Base-by-base conservation (phyloP, 2,329 filamentous ascomycete species). In the Bisporella sp. region DNA sequence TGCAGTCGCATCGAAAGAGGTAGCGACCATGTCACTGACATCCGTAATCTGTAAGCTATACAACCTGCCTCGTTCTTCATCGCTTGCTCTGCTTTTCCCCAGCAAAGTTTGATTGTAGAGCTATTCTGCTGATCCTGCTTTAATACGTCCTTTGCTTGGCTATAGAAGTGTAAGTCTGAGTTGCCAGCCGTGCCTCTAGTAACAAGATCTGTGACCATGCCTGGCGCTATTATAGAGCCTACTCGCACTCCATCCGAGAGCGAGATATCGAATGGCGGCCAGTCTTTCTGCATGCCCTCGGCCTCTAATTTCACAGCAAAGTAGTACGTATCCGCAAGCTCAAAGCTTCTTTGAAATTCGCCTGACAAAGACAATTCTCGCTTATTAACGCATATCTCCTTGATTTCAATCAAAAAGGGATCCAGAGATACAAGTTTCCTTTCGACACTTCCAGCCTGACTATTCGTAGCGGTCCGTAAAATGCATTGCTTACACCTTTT, bases 181-280 rank as follows among this genome's bases (percentile, higher is more conserved):
- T 42, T 31, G 5, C 5, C 42, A n/a, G 47, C 44, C 21, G 33
- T 32, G 9, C 43, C 49, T 12, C 41, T 32, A 4, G 49, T 32
- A 1, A 55, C 28, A 32, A 44, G 40, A 3, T 50, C 33, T 13
- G 41, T 44, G 28, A 52, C 32, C 7, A 39, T 11, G 28, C 5
- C 29, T 31, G 41, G 21, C 13, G 47, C 46, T 29, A 45, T 50
- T 6, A 37, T 28, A 9, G 46, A 46, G 8, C 43, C 32, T n/a
- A 41, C 41, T 40, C 49, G 33, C 7, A 32, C 47, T n/a, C 33
- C n/a, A 33, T 39, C 45, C 8, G 47, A 41, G 29, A 46, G 33
- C 5, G 48, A 47, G 41, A 52, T 21, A n/a, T 48, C 29, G 8
- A 64, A 32, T 32, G 55, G 57, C n/a, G 59, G 58, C 62, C 62